Evolutionary conservation across 495 filamentous ascomycete species (phyloP).

Genomic region (Xylaria flabelliformis): DNA sequence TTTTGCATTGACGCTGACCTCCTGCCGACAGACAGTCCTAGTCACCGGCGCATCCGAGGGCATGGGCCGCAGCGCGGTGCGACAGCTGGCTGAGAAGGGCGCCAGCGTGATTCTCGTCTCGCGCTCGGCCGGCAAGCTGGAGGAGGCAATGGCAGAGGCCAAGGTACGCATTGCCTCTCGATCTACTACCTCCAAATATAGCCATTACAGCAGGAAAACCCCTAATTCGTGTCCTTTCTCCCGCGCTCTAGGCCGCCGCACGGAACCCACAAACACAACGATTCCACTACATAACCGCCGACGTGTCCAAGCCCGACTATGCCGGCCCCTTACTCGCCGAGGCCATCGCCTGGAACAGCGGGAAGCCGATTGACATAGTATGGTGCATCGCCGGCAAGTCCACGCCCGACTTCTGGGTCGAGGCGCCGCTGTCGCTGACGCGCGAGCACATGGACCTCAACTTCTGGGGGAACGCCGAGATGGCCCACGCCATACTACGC

Average conservation of each 20-base stretch:
- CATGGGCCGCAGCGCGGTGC: slow-evolving; percentile 78
- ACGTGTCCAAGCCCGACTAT: slow-evolving; percentile 74
- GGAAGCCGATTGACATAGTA: slow-evolving; percentile 76
- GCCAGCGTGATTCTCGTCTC: slow-evolving; percentile 88
- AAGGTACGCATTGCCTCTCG: slow-evolving; percentile 48
- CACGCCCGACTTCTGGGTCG: slow-evolving; percentile 78
- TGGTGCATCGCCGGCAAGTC: slow-evolving; percentile 90
- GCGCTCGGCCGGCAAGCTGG: slow-evolving; percentile 76
- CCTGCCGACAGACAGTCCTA: slow-evolving; percentile 70
- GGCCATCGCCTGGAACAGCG: slow-evolving; percentile 83
- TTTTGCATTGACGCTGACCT: not conserved
- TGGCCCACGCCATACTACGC: slow-evolving; percentile 72
- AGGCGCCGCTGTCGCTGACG: slow-evolving; percentile 67
- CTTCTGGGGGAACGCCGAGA: slow-evolving; percentile 88
- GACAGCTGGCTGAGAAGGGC: slow-evolving; percentile 78
- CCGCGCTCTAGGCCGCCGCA: slow-evolving; percentile 59
- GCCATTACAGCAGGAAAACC: slow-evolving; percentile 14
- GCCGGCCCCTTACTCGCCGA: slow-evolving; percentile 71
- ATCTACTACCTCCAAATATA: not conserved
- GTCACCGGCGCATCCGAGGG: slow-evolving; percentile 94
- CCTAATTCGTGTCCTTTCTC: slow-evolving; percentile 17
- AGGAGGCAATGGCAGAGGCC: slow-evolving; percentile 70
- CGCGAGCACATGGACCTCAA: slow-evolving; percentile 88
- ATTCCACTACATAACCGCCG: slow-evolving; percentile 85
- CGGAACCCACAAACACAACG: slow-evolving; percentile 67